phyloP scores from a whole-genome alignment of 2,329 filamentous ascomycete species.

The Immersiporthe knoxdaviesiana region DNA sequence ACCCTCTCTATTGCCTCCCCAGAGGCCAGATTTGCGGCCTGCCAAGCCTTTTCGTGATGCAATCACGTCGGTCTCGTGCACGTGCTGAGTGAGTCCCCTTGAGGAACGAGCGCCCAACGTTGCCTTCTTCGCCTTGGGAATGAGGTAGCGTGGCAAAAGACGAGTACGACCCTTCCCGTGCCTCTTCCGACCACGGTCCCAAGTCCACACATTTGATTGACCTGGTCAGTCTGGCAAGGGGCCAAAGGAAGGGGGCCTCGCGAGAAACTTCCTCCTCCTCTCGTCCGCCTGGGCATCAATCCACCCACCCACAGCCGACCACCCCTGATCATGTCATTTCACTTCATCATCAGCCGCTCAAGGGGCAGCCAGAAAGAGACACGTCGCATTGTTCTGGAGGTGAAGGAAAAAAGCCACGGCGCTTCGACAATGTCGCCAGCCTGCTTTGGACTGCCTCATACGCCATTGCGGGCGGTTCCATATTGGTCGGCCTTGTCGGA shows the following conservation, averaged over 20 bases:
- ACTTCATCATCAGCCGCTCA: neutral
- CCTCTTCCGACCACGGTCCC: neutral
- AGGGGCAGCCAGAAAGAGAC: neutral
- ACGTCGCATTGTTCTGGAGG: neutral
- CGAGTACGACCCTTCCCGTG: neutral
- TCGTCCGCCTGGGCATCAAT: neutral
- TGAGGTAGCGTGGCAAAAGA: neutral
- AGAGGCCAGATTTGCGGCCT: neutral
- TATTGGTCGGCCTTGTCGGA: neutral
- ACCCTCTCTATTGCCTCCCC: neutral
- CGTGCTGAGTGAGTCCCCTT: neutral
- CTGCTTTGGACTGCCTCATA: neutral
- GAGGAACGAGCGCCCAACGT: neutral
- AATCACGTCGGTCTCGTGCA: slow-evolving; percentile 2
- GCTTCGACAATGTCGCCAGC: slow-evolving; percentile 3
- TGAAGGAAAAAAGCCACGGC: slow-evolving; percentile 5
- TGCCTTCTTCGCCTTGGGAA: neutral
- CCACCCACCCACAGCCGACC: neutral
- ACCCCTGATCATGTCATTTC: neutral
- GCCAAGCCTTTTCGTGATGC: neutral
- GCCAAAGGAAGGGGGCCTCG: neutral
- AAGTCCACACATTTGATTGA: neutral
- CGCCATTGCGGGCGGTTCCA: neutral
- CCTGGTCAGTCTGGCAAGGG: neutral
- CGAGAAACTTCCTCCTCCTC: neutral